phyloP scores from a whole-genome alignment of 1,284 basidiomycete species.

The Schizophyllum commune region DNA sequence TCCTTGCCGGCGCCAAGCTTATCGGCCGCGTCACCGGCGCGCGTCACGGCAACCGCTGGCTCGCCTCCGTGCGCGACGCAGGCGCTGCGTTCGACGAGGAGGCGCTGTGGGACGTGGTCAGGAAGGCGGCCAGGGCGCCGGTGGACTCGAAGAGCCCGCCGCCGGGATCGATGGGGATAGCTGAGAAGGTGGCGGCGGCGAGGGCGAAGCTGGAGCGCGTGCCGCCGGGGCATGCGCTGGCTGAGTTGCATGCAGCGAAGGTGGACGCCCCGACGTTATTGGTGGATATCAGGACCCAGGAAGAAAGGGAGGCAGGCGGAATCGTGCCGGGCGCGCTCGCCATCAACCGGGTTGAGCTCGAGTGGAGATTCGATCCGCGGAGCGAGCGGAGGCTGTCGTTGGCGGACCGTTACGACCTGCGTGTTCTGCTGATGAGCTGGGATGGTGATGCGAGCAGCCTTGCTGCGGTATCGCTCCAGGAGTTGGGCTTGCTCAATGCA shows the following conservation, averaged over 20 bases:
- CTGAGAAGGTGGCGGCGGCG: slow-evolving; percentile 44
- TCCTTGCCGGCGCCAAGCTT: slow-evolving; percentile 58
- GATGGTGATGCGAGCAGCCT: slow-evolving; percentile 64
- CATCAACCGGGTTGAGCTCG: slow-evolving; percentile 65
- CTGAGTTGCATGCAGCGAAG: slow-evolving; percentile 44
- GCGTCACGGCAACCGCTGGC: slow-evolving; percentile 30
- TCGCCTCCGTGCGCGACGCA: slow-evolving; percentile 42
- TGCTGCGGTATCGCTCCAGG: slow-evolving; percentile 58
- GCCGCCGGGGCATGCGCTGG: slow-evolving; percentile 49
- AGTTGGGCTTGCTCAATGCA: slow-evolving; percentile 60
- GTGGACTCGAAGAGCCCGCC: slow-evolving; percentile 56
- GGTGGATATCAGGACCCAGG: slow-evolving; percentile 65
- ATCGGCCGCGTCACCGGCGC: slow-evolving; percentile 42
- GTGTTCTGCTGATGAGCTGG: slow-evolving; percentile 64
- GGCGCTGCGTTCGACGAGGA: slow-evolving; percentile 45
- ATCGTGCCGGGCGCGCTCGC: slow-evolving; percentile 53
- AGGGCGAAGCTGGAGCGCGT: slow-evolving; percentile 57
- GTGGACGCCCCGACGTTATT: slow-evolving; percentile 54
- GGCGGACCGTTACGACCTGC: slow-evolving; percentile 62
- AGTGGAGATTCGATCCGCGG: slow-evolving; percentile 69
- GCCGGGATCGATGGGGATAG: slow-evolving; percentile 50
- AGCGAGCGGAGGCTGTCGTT: slow-evolving; percentile 46
- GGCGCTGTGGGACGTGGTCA: slow-evolving; percentile 58
- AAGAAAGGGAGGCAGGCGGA: slow-evolving; percentile 47
- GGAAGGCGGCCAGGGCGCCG: slow-evolving; percentile 48